phyloP scores from a whole-genome alignment of 2,329 filamentous ascomycete species.

The Pestalotiopsis sp. region DNA sequence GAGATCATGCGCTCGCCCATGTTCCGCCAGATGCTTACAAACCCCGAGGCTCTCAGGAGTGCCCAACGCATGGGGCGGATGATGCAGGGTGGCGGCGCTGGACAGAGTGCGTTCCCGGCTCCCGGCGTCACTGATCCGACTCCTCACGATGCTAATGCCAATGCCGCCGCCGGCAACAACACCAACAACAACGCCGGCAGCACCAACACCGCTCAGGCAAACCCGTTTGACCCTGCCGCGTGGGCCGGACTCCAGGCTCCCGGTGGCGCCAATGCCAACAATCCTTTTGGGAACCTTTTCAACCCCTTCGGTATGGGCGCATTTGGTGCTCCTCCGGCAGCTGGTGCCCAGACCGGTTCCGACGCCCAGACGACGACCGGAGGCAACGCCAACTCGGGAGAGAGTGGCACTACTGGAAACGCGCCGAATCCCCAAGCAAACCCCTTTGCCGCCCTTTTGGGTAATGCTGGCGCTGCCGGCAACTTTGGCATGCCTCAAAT shows the following conservation, averaged over 20 bases:
- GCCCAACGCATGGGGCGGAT: constrained; percentile 82
- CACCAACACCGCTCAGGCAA: constrained; percentile 27
- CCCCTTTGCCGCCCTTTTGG: constrained; percentile 71
- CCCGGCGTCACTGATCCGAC: constrained; percentile 91
- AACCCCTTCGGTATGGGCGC: constrained; percentile 18
- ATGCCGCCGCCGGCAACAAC: constrained; percentile 28
- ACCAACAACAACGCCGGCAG: constrained; percentile 33
- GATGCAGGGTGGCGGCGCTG: constrained; percentile 55
- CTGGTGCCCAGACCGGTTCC: constrained; percentile 30
- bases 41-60: constrained; percentile 81
- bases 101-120: constrained; percentile 73
- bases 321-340: constrained; percentile 28
- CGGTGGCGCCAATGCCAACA: constrained; percentile 31
- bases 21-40: constrained; percentile 90
- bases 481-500: constrained; percentile 46
- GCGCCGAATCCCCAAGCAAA: constrained; percentile 51
- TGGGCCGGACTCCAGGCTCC: constrained; percentile 38
- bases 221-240: constrained; percentile 45
- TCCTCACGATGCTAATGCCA: constrained; percentile 45
- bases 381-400: constrained; percentile 26
- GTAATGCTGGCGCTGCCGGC: constrained; percentile 34
- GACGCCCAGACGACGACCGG: constrained; percentile 17
- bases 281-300: constrained; percentile 41
- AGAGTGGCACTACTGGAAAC: constrained; percentile 25
- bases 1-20: constrained; percentile 87